phyloP scores from a whole-genome alignment of 2,329 filamentous ascomycete species.

The Aspergillus sp. region DNA sequence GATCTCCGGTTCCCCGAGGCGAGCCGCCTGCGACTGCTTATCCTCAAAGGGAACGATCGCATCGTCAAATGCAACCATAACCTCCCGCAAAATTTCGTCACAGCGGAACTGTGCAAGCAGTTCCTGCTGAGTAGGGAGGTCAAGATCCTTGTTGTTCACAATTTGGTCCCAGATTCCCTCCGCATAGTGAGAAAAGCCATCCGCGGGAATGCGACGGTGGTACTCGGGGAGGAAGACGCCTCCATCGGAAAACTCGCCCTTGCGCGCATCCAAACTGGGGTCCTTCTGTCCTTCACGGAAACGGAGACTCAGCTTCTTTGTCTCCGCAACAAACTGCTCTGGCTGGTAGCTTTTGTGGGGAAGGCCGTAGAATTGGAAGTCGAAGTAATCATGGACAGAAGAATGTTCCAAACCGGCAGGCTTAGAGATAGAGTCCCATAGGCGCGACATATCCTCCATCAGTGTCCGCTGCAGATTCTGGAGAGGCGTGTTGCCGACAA shows the following conservation, averaged over 20 bases:
- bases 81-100: conserved; percentile 92
- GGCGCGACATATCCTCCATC: conserved; percentile 83
- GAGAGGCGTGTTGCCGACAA: conserved; percentile 87
- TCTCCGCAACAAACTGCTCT: conserved; percentile 82
- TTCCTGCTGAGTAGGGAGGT: conserved; percentile 95
- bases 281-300: conserved; percentile 81
- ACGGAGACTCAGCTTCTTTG: conserved; percentile 74
- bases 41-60: conserved; percentile 83
- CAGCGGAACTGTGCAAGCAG: conserved; percentile 95
- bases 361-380: conserved; percentile 93
- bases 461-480: conserved; percentile 87
- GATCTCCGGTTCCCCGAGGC: conserved; percentile 71
- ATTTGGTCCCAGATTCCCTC: conserved; percentile 98
- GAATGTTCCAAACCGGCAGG: conserved; percentile 84
- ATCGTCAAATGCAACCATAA: conserved; percentile 78
- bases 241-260: conserved; percentile 71
- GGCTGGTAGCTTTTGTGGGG: conserved; percentile 96
- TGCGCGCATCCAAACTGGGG: conserved; percentile 60
- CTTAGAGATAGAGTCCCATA: conserved; percentile 93
- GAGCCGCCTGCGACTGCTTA: conserved; percentile 72
- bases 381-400: conserved; percentile 94
- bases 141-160: conserved; percentile 96
- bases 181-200: conserved; percentile 93
- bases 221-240: conserved; percentile 92
- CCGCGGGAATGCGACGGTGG: conserved; percentile 90